phyloP scores from a whole-genome alignment of 1,284 basidiomycete genomes.

The Tilletiaria anomala region DNA sequence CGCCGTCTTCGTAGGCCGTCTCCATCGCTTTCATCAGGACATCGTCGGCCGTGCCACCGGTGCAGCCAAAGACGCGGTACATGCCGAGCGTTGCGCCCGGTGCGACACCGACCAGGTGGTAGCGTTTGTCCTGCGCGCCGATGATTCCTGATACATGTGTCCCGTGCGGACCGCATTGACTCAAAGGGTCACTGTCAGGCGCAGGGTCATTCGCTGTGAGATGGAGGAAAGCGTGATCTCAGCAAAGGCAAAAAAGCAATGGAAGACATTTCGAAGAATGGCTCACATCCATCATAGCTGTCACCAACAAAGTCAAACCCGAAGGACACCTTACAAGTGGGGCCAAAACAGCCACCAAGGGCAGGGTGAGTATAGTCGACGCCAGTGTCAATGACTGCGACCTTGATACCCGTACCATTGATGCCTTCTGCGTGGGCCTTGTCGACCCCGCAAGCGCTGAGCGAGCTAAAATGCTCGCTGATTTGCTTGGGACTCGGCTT shows the following conservation, averaged over 20 bases:
- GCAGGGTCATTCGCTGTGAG: slow-evolving; percentile 1
- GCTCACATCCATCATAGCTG: slow-evolving; percentile 2
- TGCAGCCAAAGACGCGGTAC: slow-evolving; percentile 5
- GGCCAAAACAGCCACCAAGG: not conserved
- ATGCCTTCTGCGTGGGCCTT: slow-evolving; percentile 1
- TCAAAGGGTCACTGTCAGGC: slow-evolving; percentile 1
- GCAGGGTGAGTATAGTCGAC: slow-evolving; percentile 2
- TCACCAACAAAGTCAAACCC: slow-evolving; percentile 4
- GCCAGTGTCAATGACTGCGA: slow-evolving; percentile 1
- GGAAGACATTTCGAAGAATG: not conserved
- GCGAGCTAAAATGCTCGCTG: not conserved
- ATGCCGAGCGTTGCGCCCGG: slow-evolving; percentile 2
- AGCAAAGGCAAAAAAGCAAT: not conserved
- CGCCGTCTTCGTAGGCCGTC: slow-evolving; percentile 1
- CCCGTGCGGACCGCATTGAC: slow-evolving; percentile 4
- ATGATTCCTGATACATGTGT: slow-evolving; percentile 6
- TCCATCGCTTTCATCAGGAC: slow-evolving; percentile 5
- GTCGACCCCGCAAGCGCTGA: not conserved
- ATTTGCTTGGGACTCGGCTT: slow-evolving; percentile 1
- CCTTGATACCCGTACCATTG: not conserved
- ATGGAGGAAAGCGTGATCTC: not conserved
- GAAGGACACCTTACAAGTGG: slow-evolving; percentile 1
- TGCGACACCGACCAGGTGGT: slow-evolving; percentile 1
- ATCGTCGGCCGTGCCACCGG: slow-evolving; percentile 4
- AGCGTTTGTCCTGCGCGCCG: slow-evolving; percentile 1